phyloP scores from a whole-genome alignment of 139 green algal genomes.

The Picochlorum sp. region DNA sequence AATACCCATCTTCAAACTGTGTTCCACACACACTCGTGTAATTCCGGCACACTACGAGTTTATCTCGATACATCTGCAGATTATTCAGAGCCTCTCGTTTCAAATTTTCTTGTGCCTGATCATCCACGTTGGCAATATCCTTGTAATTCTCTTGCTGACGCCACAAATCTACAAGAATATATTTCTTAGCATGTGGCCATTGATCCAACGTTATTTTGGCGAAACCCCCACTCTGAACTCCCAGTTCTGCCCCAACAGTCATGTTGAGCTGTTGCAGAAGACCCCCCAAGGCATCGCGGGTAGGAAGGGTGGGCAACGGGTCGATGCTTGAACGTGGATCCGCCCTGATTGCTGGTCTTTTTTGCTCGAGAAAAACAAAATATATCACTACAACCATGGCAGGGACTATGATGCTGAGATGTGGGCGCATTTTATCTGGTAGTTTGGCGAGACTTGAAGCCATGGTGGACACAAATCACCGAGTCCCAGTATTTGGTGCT shows the following conservation, averaged over 20 bases:
- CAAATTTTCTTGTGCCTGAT: conserved; percentile 6
- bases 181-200: background rate
- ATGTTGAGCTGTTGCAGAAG: background rate
- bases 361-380: too few species aligned
- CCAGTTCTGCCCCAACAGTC: background rate
- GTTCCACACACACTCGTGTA: conserved; percentile 17
- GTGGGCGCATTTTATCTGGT: too few species aligned
- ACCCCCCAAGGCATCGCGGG: background rate
- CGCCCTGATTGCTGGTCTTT: too few species aligned
- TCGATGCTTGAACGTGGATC: background rate
- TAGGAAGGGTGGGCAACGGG: background rate
- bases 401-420: too few species aligned
- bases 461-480: too few species aligned
- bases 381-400: too few species aligned
- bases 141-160: conserved; percentile 19
- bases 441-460: too few species aligned
- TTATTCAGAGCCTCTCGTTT: background rate
- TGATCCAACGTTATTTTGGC: background rate
- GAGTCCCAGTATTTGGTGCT: too few species aligned
- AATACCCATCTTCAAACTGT: conserved; percentile 16
- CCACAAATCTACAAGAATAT: conserved; percentile 20
- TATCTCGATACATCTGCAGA: conserved; percentile 6
- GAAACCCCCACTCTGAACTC: conserved; percentile 1
- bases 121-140: conserved; percentile 9
- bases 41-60: conserved; percentile 17